Evolutionary conservation across 2,329 filamentous ascomycete species (phyloP).

Genomic region (Plenodomus lindquistii): DNA sequence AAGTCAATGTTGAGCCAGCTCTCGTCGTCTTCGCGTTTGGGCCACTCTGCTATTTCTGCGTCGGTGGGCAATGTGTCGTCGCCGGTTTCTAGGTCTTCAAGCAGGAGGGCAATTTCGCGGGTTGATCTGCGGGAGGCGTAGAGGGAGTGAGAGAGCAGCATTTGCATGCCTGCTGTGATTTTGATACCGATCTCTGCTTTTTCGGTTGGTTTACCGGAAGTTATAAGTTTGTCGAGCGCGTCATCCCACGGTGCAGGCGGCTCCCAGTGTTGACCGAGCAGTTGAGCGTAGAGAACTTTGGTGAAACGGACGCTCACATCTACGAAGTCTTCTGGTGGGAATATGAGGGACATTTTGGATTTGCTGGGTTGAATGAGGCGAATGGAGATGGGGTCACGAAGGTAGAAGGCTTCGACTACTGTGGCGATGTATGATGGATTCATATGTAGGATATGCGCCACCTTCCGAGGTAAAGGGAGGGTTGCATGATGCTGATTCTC

Average conservation of each 20-base stretch:
- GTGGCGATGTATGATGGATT: constrained; percentile 78
- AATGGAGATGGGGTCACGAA: constrained; percentile 78
- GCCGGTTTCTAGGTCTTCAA: constrained; percentile 75
- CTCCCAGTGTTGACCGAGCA: constrained; percentile 81
- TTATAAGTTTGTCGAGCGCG: constrained; percentile 39
- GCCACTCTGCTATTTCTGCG: constrained; percentile 73
- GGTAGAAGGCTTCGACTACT: constrained; percentile 88
- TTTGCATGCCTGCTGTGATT: constrained; percentile 85
- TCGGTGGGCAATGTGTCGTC: constrained; percentile 73
- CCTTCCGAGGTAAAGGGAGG: constrained; percentile 75
- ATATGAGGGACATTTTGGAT: constrained; percentile 57
- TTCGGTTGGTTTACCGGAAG: constrained; percentile 41
- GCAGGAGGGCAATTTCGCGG: constrained; percentile 73
- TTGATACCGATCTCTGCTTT: constrained; percentile 80
- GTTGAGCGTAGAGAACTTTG: constrained; percentile 85
- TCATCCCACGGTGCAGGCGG: constrained; percentile 62
- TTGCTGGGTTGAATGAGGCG: constrained; percentile 65
- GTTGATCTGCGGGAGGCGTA: constrained; percentile 70
- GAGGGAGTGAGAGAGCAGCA: constrained; percentile 71
- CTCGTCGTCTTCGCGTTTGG: constrained; percentile 76
- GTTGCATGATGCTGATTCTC: constrained; percentile 76
- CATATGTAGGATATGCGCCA: constrained; percentile 77
- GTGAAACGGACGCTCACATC: constrained; percentile 81
- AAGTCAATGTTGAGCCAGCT: constrained; percentile 92
- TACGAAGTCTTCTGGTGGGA: constrained; percentile 79